Base-by-base conservation (phyloP, 208 protist species). In the Leishmania turanica region DNA sequence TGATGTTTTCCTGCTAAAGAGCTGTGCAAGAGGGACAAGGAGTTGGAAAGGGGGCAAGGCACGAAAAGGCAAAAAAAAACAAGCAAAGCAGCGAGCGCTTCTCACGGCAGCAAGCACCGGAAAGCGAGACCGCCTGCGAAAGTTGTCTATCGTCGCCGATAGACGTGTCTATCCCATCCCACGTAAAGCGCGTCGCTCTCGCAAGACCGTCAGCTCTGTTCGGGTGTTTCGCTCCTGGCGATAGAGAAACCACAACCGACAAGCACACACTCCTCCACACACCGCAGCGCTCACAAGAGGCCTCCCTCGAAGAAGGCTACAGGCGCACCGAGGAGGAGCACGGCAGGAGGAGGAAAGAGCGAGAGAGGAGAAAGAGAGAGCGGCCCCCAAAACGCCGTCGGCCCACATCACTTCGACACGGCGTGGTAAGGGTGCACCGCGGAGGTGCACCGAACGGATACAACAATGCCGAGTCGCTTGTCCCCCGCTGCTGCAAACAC, bases 361-460 rank as follows among this genome's bases (percentile, higher is more conserved):
- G 6, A 19, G 24, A 24, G 66, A 42, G 4, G 5, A 31, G 11
- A 15, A 31, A 72, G 40, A 27, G 47, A 49, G 40, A 72, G 40
- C 13, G 17, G 40, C 27, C 40, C 68, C 62, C 27, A 27, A 31
- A 58, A 62, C 34, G 34, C 6, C n/a, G 72, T 45, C 15, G 65
- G 34, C 47, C 13, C 54, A 19, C 27, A 37, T 77, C 74, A 77
- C 56, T 66, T 77, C 27, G 74, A 77, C 3, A 77, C 56, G 53
- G 80, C 88, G 71, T 91, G 87, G 80, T 91, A 92, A 53, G 89
- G 91, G 75, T 92, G 88, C 21, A 92, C 87, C 1, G 81, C 82
- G 4, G 89, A 92, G 31, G 91, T 87, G 1, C 87, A 79, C 24
- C 86, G 83, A 64, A 95, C 85, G 24, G 87, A 87, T 19, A 90